A percentile compares a stretch with the other conserved stretches of the same genome.
Evolutionary conservation across 2,329 filamentous ascomycete genomes (phyloP).

Genomic region (Claviceps arundinis): DNA sequence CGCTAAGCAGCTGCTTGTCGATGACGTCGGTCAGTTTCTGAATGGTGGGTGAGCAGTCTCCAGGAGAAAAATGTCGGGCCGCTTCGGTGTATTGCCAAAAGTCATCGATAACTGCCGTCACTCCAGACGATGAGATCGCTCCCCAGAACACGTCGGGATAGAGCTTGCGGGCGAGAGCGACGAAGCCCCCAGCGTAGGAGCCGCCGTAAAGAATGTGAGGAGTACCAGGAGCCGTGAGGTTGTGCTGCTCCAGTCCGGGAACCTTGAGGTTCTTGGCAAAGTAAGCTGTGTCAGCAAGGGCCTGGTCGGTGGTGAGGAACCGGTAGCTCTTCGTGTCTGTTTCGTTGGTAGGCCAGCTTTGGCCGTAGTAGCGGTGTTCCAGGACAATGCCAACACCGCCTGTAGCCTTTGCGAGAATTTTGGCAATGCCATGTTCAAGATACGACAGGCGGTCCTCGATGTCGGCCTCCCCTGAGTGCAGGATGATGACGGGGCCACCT

Average conservation of each 20-base stretch:
- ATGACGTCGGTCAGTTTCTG: constrained; percentile 41
- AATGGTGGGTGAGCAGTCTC: constrained; percentile 50
- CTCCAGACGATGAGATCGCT: constrained; percentile 67
- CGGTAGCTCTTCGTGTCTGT: constrained; percentile 57
- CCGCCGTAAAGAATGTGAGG: constrained; percentile 74
- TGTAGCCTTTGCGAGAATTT: constrained; percentile 56
- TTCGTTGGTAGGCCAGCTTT: constrained; percentile 54
- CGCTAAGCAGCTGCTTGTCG: constrained; percentile 24
- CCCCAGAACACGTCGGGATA: constrained; percentile 73
- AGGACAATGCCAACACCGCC: constrained; percentile 67
- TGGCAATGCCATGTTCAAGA: constrained; percentile 65
- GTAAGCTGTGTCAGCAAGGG: constrained; percentile 67
- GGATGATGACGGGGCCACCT: constrained; percentile 70
- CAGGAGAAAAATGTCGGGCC: constrained; percentile 33
- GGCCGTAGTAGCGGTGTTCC: constrained; percentile 80
- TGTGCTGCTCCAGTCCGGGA: constrained; percentile 50
- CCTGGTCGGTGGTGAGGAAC: constrained; percentile 74
- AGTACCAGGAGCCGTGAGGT: constrained; percentile 51
- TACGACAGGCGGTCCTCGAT: constrained; percentile 51
- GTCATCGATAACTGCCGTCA: constrained; percentile 64
- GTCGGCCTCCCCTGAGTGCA: constrained; percentile 58
- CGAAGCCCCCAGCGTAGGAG: constrained; percentile 71
- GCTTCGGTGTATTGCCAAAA: constrained; percentile 54
- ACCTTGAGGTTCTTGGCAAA: constrained; percentile 65
- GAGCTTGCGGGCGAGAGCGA: constrained; percentile 60